Evolutionary conservation across 2,329 filamentous ascomycete species (phyloP).

Genomic region (Stemphylium lycopersici): DNA sequence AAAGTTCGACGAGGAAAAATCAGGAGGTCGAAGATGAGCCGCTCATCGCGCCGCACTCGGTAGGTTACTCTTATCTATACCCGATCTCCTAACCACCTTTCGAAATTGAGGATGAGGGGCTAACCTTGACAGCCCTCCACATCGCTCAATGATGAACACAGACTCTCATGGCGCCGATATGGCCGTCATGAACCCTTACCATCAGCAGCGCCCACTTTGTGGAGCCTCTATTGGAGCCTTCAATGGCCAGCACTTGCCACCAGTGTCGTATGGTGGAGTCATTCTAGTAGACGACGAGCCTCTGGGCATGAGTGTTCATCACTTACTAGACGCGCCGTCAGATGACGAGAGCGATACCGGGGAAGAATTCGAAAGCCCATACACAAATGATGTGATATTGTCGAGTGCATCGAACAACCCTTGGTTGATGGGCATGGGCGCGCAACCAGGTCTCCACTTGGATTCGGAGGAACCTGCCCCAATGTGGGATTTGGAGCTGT

Average conservation of each 20-base stretch:
- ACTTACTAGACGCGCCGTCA: constrained; percentile 79
- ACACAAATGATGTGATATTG: constrained; percentile 42
- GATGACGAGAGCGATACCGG: constrained; percentile 56
- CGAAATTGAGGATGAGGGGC: background rate
- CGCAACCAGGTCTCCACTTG: constrained; percentile 43
- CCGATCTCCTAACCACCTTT: background rate
- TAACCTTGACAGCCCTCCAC: constrained; percentile 30
- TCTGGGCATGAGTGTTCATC: constrained; percentile 95
- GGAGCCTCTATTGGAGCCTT: constrained; percentile 94
- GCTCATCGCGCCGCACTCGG: constrained; percentile 37
- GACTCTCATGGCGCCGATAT: constrained; percentile 46
- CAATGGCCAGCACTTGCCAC: constrained; percentile 82
- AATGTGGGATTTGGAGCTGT: constrained; percentile 57
- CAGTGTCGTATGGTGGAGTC: constrained; percentile 88
- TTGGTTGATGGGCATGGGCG: constrained; percentile 47
- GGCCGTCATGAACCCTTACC: constrained; percentile 69
- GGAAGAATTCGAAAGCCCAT: constrained; percentile 42
- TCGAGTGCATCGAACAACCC: constrained; percentile 52
- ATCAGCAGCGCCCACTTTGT: constrained; percentile 78
- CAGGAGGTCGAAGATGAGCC: constrained; percentile 63
- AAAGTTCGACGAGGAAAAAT: constrained; percentile 76
- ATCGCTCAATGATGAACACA: constrained; percentile 50
- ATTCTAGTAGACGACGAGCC: constrained; percentile 83
- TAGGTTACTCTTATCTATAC: background rate
- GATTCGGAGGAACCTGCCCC: constrained; percentile 33